Conservation (phyloP, 2,329 filamentous ascomycete species). For the Trichoderma cornu-damae region DNA sequence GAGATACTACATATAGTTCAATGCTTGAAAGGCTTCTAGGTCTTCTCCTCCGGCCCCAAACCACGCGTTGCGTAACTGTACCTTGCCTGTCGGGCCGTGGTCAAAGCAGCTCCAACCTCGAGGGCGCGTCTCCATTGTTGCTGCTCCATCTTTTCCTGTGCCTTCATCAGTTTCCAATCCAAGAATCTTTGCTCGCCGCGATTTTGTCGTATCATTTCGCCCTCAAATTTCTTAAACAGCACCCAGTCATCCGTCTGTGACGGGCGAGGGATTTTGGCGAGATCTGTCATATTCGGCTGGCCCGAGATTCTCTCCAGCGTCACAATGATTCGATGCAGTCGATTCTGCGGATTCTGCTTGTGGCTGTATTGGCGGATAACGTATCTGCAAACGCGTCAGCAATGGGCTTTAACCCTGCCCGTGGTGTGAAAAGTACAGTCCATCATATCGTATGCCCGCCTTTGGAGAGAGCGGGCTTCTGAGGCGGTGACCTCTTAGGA, state of each 20-base stretch:
- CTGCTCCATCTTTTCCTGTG: constrained; percentile 28
- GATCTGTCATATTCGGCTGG: constrained; percentile 40
- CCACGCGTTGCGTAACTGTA: constrained; percentile 7
- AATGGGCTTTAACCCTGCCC: neutral
- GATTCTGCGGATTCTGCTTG: constrained; percentile 37
- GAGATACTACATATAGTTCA: neutral
- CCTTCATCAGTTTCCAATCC: constrained; percentile 38
- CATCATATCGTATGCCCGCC: constrained; percentile 53
- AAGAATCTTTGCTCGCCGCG: constrained; percentile 38
- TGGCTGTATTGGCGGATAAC: constrained; percentile 44
- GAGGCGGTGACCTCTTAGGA: constrained; percentile 49
- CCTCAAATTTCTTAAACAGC: constrained; percentile 45
- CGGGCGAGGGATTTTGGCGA: constrained; percentile 45
- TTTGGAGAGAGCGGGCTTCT: constrained; percentile 48
- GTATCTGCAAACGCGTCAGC: constrained; percentile 37
- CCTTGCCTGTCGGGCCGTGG: constrained; percentile 17
- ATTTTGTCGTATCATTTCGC: constrained; percentile 36
- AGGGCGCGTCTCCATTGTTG: constrained; percentile 28
- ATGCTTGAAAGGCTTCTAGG: neutral
- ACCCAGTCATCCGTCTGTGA: constrained; percentile 54
- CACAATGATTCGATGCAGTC: constrained; percentile 42
- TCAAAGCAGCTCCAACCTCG: constrained; percentile 26
- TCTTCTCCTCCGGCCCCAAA: neutral
- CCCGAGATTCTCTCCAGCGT: constrained; percentile 41
- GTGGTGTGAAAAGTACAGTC: constrained; percentile 38